phyloP scores from a whole-genome alignment of 2,329 filamentous ascomycete genomes.

The Trichoderma oligosporum region DNA sequence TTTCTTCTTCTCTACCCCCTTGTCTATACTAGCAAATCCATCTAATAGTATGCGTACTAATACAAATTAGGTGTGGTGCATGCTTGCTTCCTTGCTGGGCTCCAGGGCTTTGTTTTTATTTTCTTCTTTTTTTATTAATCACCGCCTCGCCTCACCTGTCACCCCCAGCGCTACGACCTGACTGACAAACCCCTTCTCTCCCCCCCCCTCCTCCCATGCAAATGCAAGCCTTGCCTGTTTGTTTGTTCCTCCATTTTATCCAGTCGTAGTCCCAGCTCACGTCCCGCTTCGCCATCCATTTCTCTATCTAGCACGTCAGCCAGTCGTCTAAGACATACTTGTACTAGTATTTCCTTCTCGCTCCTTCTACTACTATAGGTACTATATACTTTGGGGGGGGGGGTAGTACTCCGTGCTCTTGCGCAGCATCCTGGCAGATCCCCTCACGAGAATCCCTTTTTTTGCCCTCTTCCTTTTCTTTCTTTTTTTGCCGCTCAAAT shows the following conservation, averaged over 20 bases:
- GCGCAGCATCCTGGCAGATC: too few relatives aligned
- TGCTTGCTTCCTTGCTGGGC: background rate
- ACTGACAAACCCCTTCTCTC: constrained; percentile 15
- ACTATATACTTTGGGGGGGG: too few relatives aligned
- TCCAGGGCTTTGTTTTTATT: constrained; percentile 7
- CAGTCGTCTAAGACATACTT: too few relatives aligned
- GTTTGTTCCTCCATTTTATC: background rate
- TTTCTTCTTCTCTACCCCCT: background rate
- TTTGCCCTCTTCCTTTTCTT: too few relatives aligned
- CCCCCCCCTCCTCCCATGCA: too few relatives aligned
- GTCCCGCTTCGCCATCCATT: background rate
- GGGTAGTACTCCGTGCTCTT: too few relatives aligned
- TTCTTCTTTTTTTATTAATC: too few relatives aligned
- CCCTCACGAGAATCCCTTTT: too few relatives aligned
- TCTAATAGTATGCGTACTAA: constrained; percentile 6
- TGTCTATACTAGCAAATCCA: background rate
- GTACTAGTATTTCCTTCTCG: too few relatives aligned
- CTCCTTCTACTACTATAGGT: too few relatives aligned
- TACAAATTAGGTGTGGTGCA: constrained; percentile 3
- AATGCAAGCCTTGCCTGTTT: constrained; percentile 14
- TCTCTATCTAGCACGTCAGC: background rate
- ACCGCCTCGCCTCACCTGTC: constrained; percentile 18
- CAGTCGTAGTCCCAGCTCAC: background rate
- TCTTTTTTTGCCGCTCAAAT: too few relatives aligned
- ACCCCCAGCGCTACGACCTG: constrained; percentile 11